These are phyloP conservation scores for Austroboletus eburneus DNA, from an alignment of 768 basidiomycete genomes.

Conservation along the genomic window DNA sequence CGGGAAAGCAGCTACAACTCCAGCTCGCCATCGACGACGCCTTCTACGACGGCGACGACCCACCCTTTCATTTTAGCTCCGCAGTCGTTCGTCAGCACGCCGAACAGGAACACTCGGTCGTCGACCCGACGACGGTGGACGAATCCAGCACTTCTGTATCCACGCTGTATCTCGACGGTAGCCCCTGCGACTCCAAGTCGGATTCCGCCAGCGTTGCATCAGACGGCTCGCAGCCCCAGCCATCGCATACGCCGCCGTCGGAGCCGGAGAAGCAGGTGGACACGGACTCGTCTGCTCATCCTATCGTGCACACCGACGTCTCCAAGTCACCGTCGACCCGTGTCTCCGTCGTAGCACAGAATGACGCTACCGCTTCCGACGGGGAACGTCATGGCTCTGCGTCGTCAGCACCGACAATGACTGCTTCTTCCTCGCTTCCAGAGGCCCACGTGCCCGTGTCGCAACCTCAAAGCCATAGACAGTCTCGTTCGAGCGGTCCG, in stretches of 20 bases:
- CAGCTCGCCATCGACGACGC: slow-evolving; percentile 60
- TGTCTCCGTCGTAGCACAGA: slow-evolving; percentile 17
- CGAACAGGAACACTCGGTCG: slow-evolving; percentile 38
- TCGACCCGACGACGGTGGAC: slow-evolving; percentile 26
- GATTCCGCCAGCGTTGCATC: slow-evolving; percentile 14
- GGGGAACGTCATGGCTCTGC: slow-evolving; percentile 1
- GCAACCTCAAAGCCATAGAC: slow-evolving; percentile 32
- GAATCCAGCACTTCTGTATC: slow-evolving; percentile 49
- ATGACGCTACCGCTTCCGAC: background rate
- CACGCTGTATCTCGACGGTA: slow-evolving; percentile 51
- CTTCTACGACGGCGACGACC: slow-evolving; percentile 55
- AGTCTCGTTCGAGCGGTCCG: slow-evolving; percentile 57
- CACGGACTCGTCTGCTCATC: slow-evolving; percentile 31
- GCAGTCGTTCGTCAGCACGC: slow-evolving; percentile 61
- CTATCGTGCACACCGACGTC: slow-evolving; percentile 42
- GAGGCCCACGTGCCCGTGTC: slow-evolving; percentile 15
- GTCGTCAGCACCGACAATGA: slow-evolving; percentile 12
- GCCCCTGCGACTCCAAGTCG: slow-evolving; percentile 15
- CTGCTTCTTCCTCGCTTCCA: slow-evolving; percentile 32
- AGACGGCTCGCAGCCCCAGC: slow-evolving; percentile 20
- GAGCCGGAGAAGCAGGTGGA: slow-evolving; percentile 1
- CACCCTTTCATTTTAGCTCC: slow-evolving; percentile 51
- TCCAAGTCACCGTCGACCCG: slow-evolving; percentile 33
- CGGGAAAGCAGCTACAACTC: slow-evolving; percentile 21
- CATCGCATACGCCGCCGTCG: slow-evolving; percentile 24